Evolutionary conservation across 2,329 filamentous ascomycete species (phyloP).

Genomic region (Cladosporium oxysporum): DNA sequence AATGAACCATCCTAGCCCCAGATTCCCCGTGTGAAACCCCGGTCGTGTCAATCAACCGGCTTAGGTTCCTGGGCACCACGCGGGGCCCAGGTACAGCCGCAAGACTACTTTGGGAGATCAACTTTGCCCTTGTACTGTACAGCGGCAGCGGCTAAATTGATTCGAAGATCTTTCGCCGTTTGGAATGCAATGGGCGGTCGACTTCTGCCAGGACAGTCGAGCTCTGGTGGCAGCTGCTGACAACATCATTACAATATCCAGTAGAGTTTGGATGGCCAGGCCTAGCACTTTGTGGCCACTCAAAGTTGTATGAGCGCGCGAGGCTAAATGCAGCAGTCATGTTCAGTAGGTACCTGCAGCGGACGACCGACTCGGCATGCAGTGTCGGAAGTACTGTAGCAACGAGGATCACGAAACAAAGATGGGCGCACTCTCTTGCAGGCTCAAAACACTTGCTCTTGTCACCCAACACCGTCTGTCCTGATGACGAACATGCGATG

Average conservation of each 20-base stretch:
- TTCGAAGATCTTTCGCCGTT: background rate
- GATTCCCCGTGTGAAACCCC: conserved; percentile 13
- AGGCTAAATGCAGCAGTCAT: conserved; percentile 12
- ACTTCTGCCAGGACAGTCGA: background rate
- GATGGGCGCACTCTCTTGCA: background rate
- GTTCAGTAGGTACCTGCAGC: conserved; percentile 8
- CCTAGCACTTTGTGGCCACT: background rate
- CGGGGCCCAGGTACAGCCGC: conserved; percentile 12
- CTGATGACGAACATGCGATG: background rate
- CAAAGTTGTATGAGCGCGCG: background rate
- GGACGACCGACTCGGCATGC: background rate
- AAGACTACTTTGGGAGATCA: conserved; percentile 7
- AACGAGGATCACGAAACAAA: background rate
- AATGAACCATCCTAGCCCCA: conserved; percentile 7
- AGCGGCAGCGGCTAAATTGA: conserved; percentile 13
- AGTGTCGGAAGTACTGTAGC: background rate
- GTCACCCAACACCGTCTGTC: background rate
- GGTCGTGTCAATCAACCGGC: conserved; percentile 15
- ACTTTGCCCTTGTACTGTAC: background rate
- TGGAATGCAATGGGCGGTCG: background rate
- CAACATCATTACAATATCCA: background rate
- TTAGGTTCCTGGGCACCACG: conserved; percentile 18
- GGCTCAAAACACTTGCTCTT: background rate
- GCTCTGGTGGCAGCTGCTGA: background rate
- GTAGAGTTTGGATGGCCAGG: background rate